These are phyloP conservation scores for Solanum hybrid DNA, from an alignment of 305 asterid species.

Conservation along the genomic window DNA sequence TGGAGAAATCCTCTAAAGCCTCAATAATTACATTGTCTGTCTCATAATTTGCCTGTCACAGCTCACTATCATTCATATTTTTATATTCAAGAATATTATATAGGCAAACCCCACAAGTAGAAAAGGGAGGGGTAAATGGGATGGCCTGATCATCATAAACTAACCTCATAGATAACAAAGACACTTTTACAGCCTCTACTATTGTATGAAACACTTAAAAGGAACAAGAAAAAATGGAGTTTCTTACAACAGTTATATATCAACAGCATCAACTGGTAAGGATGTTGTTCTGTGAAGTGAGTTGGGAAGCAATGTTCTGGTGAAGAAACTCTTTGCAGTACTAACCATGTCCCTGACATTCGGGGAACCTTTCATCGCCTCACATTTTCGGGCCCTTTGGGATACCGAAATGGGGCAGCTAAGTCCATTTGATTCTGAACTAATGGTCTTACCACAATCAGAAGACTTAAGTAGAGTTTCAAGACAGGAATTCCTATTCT, in stretches of 20 bases:
- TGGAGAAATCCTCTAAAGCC: conserved; percentile 6
- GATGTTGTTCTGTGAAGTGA: conserved; percentile 42
- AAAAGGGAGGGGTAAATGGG: background rate
- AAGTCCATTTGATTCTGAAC: background rate
- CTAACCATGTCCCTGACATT: conserved; percentile 19
- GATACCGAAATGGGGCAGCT: conserved; percentile 26
- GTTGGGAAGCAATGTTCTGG: conserved; percentile 24
- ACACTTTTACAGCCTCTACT: conserved; percentile 8
- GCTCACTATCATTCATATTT: conserved; percentile 3
- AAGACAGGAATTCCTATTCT: background rate
- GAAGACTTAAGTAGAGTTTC: conserved; percentile 1
- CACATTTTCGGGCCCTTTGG: conserved; percentile 27
- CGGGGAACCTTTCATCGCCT: conserved; percentile 23
- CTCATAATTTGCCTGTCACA: conserved; percentile 7
- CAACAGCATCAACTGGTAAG: conserved; percentile 53
- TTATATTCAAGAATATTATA: background rate
- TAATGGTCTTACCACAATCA: background rate
- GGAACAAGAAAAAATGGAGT: background rate
- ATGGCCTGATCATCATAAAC: background rate
- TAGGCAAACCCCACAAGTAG: background rate
- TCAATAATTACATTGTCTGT: conserved; percentile 11
- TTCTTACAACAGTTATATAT: conserved; percentile 13
- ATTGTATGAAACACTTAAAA: background rate
- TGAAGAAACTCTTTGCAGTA: conserved; percentile 19
- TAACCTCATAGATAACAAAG: background rate